Conservation (phyloP, 345 rosid genomes). For the Gossypium herbaceum region DNA sequence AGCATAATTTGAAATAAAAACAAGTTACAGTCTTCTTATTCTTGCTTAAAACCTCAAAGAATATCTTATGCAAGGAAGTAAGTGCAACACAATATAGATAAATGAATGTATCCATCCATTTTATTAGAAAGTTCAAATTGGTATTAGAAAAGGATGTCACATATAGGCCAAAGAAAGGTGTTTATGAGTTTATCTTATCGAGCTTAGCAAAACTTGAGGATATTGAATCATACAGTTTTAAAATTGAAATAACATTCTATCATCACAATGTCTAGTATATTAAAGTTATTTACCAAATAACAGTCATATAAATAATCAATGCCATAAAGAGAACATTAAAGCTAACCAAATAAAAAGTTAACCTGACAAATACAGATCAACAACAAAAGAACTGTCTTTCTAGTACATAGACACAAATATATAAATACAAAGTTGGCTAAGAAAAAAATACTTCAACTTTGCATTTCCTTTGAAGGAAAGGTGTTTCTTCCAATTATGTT, state of each 20-base stretch:
- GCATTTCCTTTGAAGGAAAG: neutral
- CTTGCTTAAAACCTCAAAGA: neutral
- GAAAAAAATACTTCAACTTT: neutral
- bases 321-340: too few species aligned
- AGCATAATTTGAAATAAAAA: neutral
- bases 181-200: neutral
- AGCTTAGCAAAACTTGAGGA: neutral
- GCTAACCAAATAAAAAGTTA: too few species aligned
- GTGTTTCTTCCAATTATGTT: neutral
- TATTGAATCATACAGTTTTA: neutral
- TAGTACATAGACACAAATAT: neutral
- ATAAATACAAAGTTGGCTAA: neutral
- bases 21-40: neutral
- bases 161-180: neutral
- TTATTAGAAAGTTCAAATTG: neutral
- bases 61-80: neutral
- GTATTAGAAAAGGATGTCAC: neutral
- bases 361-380: neutral
- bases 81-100: neutral
- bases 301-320: too few species aligned
- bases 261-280: too few species aligned
- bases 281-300: too few species aligned
- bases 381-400: neutral
- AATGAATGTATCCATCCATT: neutral
- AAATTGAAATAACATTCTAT: too few species aligned